Evolutionary conservation across 2,329 filamentous ascomycete genomes (phyloP), one percentile per base, ranked within the genome.

Genomic region (Talaromyces sp.): DNA sequence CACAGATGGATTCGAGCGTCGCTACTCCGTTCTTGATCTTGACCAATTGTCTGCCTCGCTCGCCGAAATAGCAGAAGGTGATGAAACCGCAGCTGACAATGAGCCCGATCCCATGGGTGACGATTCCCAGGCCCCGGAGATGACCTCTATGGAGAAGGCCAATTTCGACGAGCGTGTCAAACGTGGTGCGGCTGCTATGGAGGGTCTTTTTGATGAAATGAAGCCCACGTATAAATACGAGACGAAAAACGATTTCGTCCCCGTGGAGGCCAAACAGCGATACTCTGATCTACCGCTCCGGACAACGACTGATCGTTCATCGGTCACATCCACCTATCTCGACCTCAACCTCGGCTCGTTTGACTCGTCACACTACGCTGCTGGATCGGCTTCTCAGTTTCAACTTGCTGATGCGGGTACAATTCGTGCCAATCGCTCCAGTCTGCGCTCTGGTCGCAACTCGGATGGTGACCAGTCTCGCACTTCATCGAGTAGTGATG

Each of bases 191-290:
- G 79, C 75, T 50, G 82, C 81, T 2, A 78, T 88, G 66, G 81
- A 84, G 61, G 82, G 85, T 9, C 71, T 88, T 4, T 88, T 87
- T 68, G 79, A 87, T 63, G 78, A 80, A 40, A 76, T 80, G 34
- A 79, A 79, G 59, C 81, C 81, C 6, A 83, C 81, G n/a, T 88
- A 88, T 69, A 81, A 80, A 60, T 85, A 86, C 67, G 82, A 84
- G 65, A 81, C 79, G 7, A 78, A 84, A 56, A 81, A 80, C 53
- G 78, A 78, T 67, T 79, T 81, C 63, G 73, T 81, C 4, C 78
- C 78, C 0, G 70, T 81, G 28, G 72, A 79, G 64, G 66, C 72
- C 10, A 70, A 69, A 66, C 76, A 78, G 52, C 79, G 79, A 28
- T 67, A 70, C 2, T 85, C 84, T 1, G 85, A 87, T 68, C 75